Conservation (phyloP, 371 early-diverging fungal species). For the Nematocida displodere region DNA sequence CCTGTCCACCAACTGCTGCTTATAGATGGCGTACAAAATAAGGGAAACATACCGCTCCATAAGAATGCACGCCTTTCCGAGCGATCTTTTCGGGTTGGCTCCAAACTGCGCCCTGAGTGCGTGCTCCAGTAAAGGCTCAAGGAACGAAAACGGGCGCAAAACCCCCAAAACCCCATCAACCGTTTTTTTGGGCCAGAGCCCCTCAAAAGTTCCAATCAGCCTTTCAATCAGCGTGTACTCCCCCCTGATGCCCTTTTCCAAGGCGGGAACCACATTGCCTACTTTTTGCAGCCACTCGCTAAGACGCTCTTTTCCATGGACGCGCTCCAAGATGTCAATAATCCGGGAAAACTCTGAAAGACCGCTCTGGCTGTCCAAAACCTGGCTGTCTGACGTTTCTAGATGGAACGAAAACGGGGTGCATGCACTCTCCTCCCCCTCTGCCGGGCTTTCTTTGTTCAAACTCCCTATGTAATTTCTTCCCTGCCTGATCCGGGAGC, state of each 20-base stretch:
- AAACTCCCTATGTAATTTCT: background rate
- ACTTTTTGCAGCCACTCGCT: constrained; percentile 24
- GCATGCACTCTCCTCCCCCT: background rate
- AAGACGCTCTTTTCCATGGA: background rate
- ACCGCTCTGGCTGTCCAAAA: background rate
- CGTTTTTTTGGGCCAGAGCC: background rate
- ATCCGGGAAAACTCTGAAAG: constrained; percentile 2
- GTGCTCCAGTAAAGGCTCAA: constrained; percentile 8
- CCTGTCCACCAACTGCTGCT: background rate
- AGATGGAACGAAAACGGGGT: background rate
- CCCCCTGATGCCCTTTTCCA: constrained; percentile 42
- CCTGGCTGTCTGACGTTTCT: background rate
- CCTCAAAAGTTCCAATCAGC: constrained; percentile 6
- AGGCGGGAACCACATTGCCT: constrained; percentile 32
- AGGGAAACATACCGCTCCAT: constrained; percentile 43
- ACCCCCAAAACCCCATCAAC: background rate
- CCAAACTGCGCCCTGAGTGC: constrained; percentile 7
- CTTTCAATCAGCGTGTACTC: constrained; percentile 24
- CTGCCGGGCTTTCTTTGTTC: background rate
- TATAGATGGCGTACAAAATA: constrained; percentile 35
- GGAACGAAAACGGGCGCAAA: background rate
- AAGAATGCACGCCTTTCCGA: background rate
- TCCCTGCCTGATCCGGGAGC: background rate
- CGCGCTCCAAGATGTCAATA: constrained; percentile 1
- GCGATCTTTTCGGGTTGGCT: background rate